These are phyloP conservation scores for Phylloporus arenicola DNA, from an alignment of 768 basidiomycete genomes.

Conservation along the genomic window DNA sequence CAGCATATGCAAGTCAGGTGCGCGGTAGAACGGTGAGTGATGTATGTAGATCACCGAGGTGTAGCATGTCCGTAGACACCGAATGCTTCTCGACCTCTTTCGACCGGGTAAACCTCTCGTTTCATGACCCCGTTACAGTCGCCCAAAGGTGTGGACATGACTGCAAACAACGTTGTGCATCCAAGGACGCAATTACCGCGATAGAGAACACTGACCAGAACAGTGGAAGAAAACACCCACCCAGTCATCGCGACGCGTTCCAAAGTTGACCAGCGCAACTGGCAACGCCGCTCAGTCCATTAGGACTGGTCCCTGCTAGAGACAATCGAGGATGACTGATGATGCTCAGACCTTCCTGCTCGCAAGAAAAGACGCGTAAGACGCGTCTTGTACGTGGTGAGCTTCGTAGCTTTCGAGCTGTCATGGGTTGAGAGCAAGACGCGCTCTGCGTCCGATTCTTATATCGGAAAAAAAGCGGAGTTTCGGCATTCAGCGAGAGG, in stretches of 20 bases:
- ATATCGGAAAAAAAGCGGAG: slow-evolving; percentile 14
- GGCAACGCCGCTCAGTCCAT: slow-evolving; percentile 22
- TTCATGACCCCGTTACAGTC: neutral
- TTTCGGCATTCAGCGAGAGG: slow-evolving; percentile 10
- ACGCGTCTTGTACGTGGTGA: slow-evolving; percentile 24
- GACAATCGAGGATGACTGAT: slow-evolving; percentile 28
- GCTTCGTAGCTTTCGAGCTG: slow-evolving; percentile 29
- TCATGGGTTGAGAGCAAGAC: slow-evolving; percentile 4
- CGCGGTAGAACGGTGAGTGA: neutral
- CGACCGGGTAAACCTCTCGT: neutral
- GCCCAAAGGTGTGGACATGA: fast-evolving
- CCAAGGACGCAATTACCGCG: slow-evolving; percentile 14
- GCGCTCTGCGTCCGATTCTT: no score
- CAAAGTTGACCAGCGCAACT: slow-evolving; percentile 16
- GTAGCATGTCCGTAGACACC: no score
- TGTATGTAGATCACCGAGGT: no score
- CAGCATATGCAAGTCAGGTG: neutral
- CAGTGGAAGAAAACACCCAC: slow-evolving; percentile 8
- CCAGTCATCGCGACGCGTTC: slow-evolving; percentile 27
- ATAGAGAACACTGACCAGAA: slow-evolving; percentile 13
- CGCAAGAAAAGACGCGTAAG: slow-evolving; percentile 20
- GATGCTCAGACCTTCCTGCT: slow-evolving; percentile 33
- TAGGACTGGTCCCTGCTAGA: slow-evolving; percentile 24
- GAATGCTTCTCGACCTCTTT: no score
- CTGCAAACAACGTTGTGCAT: slow-evolving; percentile 6